phyloP scores from a whole-genome alignment of 2,329 filamentous ascomycete genomes.

The Fusarium nurragi region DNA sequence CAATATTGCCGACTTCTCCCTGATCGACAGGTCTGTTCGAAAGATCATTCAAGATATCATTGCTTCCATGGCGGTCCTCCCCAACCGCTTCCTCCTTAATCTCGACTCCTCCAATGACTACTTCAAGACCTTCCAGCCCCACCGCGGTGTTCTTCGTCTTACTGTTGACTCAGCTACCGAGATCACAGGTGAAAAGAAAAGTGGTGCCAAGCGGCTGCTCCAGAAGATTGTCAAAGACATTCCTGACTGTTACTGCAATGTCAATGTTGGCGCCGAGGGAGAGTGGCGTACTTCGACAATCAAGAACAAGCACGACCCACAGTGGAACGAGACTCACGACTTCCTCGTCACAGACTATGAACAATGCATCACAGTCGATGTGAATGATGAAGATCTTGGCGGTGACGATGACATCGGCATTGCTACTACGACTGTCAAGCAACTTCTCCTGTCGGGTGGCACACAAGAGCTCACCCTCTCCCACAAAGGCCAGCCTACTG shows the following conservation, averaged over 20 bases:
- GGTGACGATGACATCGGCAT: slow-evolving; percentile 41
- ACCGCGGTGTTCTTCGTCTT: slow-evolving; percentile 40
- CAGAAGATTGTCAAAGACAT: slow-evolving; percentile 40
- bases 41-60: slow-evolving; percentile 42
- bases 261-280: slow-evolving; percentile 37
- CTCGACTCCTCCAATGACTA: slow-evolving; percentile 43
- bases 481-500: slow-evolving; percentile 35
- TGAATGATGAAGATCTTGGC: slow-evolving; percentile 38
- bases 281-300: slow-evolving; percentile 41
- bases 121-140: slow-evolving; percentile 43
- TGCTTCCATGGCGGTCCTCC: slow-evolving; percentile 41
- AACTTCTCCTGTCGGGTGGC: slow-evolving; percentile 36
- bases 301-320: slow-evolving; percentile 40
- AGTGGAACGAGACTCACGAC: slow-evolving; percentile 43
- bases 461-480: slow-evolving; percentile 33
- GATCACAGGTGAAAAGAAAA: slow-evolving; percentile 39
- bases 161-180: slow-evolving; percentile 37
- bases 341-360: slow-evolving; percentile 42
- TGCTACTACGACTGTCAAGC: slow-evolving; percentile 34
- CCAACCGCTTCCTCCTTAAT: slow-evolving; percentile 43
- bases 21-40: slow-evolving; percentile 39
- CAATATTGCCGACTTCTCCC: slow-evolving; percentile 39
- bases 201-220: slow-evolving; percentile 33
- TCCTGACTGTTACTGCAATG: slow-evolving; percentile 41
- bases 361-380: slow-evolving; percentile 37